phyloP scores from a whole-genome alignment of 345 rosid species.

The Heritiera littoralis region DNA sequence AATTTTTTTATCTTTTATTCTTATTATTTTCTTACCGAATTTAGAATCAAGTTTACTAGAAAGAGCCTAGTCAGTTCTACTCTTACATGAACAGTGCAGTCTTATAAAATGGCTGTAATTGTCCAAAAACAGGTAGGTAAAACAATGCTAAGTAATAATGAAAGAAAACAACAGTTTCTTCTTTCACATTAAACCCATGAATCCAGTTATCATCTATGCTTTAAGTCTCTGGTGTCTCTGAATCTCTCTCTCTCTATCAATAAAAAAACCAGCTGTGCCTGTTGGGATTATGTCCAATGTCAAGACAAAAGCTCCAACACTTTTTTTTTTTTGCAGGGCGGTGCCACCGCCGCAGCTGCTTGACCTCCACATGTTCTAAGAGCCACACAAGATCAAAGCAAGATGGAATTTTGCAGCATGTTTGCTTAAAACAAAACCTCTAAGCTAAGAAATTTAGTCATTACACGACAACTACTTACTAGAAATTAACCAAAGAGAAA shows the following conservation, averaged over 20 bases:
- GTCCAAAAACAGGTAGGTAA: too few species aligned
- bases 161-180: too few species aligned
- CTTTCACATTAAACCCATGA: too few species aligned
- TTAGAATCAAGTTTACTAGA: too few species aligned
- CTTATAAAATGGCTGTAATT: not conserved
- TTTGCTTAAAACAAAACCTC: not conserved
- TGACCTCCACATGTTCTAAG: not conserved
- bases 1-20: too few species aligned
- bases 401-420: conserved; percentile 2
- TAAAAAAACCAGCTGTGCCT: not conserved
- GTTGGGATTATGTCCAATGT: not conserved
- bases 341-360: not conserved
- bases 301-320: conserved; percentile 5
- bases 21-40: too few species aligned
- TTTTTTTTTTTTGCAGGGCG: too few species aligned
- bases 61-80: not conserved
- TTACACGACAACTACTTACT: not conserved
- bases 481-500: not conserved
- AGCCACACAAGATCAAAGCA: not conserved
- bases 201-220: too few species aligned
- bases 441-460: conserved; percentile 3
- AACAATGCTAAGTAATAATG: too few species aligned
- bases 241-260: not conserved
- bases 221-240: not conserved
- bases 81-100: not conserved